Base-by-base conservation (phyloP, 2,329 filamentous ascomycete genomes). In the Magnaporthales sp. region DNA sequence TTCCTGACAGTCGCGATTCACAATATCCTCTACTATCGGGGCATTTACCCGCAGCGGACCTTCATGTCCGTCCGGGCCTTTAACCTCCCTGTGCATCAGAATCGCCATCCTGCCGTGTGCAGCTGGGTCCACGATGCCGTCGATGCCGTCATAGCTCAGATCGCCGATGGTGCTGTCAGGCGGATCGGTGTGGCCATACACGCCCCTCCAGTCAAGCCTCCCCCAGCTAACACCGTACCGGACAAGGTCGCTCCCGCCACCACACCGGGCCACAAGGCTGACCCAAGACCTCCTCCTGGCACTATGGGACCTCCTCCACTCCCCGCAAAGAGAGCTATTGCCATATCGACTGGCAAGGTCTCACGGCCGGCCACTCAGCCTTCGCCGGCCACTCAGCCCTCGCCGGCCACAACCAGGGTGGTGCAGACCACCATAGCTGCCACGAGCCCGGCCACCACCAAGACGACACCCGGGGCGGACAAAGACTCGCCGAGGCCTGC, bases 1-100 rank as follows among this genome's bases (percentile, higher is more conserved):
- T 97, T 97, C 79, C 85, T 97, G 67, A 91, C 89, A 68, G 87
- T 94, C 69, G 86, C 91, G 72, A 86, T 94, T 70, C 93, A 97
- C 81, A 91, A 92, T 68, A 89, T 97, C 72, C 86, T 97, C 71
- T 94, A 89, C 80, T 88, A 95, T 73, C 91, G 93, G 71, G 78
- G 78, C 68, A 86, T 97, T 73, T 97, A 97, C 77, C 92, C 93
- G 0, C 77, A 80, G 63, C 79, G 86, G 30, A 91, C 92, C 46
- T 97, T 97, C 79, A 85, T 94, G 67, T 87, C 89, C 58, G 86
- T 89, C 54, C 86, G 90, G 70, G 92, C 91, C 72, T 93, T 93
- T 82, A 93, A 94, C 78, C 88, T 92, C 67, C 85, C 92, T 31
- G 90, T 96, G 62, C 89, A 91, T 72, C 93, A 97, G 75, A 94